phyloP scores from a whole-genome alignment of 2,329 filamentous ascomycete species.

The Blastomyces parvus region DNA sequence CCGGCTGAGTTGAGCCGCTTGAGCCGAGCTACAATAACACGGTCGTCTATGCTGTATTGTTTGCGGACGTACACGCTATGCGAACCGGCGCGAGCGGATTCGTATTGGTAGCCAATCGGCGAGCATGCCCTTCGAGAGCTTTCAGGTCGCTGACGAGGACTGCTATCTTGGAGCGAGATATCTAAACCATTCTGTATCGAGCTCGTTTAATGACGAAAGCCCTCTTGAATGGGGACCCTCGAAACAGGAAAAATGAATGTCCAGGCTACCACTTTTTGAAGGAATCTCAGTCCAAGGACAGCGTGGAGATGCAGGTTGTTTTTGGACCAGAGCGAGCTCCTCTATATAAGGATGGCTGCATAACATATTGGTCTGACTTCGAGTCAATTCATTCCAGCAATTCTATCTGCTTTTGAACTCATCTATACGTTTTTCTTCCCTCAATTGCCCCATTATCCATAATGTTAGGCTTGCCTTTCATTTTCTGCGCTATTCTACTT shows the following conservation, averaged over 20 bases:
- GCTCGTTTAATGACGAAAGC: neutral
- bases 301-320: neutral
- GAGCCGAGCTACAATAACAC: no score
- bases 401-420: neutral
- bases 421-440: neutral
- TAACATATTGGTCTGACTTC: neutral
- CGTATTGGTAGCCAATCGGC: no score
- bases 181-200: neutral
- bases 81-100: no score
- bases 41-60: no score
- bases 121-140: no score
- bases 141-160: neutral
- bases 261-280: neutral
- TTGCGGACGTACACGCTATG: no score
- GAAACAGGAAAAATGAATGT: neutral
- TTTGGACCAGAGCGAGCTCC: neutral
- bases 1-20: no score
- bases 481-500: neutral
- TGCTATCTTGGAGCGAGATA: neutral
- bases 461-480: neutral
- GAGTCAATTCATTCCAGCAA: neutral
- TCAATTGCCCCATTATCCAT: neutral
- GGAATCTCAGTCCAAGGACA: neutral
- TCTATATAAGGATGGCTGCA: neutral
- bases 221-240: neutral